phyloP scores from a whole-genome alignment of 805 yeast genomes.

The Tetrapisispora phaffii region DNA sequence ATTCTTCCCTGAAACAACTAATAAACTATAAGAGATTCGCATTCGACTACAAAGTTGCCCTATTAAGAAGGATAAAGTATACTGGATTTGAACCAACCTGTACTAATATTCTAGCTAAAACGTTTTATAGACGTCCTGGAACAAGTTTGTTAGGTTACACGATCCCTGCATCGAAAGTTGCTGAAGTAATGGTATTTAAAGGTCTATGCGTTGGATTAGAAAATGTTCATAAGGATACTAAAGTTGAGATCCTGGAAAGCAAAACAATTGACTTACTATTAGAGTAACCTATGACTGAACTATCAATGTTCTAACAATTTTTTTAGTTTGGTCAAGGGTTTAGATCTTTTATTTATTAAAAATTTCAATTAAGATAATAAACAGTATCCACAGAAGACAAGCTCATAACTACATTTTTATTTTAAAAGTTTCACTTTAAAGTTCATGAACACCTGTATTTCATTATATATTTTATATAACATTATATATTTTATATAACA shows the following conservation, averaged over 20 bases:
- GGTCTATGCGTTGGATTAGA: slow-evolving; percentile 3
- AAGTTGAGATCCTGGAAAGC: slow-evolving; percentile 13
- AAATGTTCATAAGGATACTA: background rate
- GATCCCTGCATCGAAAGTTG: slow-evolving; percentile 18
- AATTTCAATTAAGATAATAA: too few species aligned
- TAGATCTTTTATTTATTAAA: too few species aligned
- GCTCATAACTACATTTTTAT: too few species aligned
- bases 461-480: background rate
- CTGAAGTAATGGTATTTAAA: slow-evolving; percentile 10
- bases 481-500: too few species aligned
- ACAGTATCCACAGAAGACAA: too few species aligned
- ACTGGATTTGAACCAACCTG: slow-evolving; percentile 19
- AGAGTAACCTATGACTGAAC: background rate
- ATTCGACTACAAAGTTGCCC: slow-evolving; percentile 9
- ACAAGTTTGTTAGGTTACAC: slow-evolving; percentile 17
- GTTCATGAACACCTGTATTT: background rate
- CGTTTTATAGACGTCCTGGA: slow-evolving; percentile 17
- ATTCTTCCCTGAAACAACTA: background rate
- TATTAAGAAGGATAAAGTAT: slow-evolving; percentile 20
- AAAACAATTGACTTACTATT: slow-evolving; percentile 12
- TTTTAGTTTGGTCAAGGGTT: too few species aligned
- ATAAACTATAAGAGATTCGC: slow-evolving; percentile 8
- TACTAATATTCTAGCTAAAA: slow-evolving; percentile 13
- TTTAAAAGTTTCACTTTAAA: too few species aligned
- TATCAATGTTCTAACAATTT: too few species aligned